Percentiles rank a stretch among this genome's conserved stretches.
phyloP scores from a whole-genome alignment of 495 filamentous ascomycete species.

The Jackrogersella multiformis region DNA sequence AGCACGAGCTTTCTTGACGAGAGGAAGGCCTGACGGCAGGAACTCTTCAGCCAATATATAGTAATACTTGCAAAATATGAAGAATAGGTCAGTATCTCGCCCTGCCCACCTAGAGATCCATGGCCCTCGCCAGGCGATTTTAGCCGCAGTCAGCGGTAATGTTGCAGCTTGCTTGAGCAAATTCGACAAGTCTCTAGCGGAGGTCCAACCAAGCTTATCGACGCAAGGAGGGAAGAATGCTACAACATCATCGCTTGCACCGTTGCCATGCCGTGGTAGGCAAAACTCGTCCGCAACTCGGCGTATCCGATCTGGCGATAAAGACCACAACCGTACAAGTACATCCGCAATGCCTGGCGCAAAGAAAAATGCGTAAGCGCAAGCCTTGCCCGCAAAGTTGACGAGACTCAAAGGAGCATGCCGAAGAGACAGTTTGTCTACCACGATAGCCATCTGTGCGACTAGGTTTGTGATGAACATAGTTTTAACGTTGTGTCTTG shows the following conservation, averaged over 20 bases:
- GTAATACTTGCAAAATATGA: conserved; percentile 92
- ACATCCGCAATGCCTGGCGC: conserved; percentile 89
- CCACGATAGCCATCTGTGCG: conserved; percentile 86
- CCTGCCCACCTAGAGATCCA: conserved; percentile 91
- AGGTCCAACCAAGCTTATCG: conserved; percentile 75
- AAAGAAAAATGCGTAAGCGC: conserved; percentile 96
- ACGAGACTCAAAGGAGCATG: conserved; percentile 92
- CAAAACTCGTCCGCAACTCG: conserved; percentile 74
- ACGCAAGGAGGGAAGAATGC: conserved; percentile 77
- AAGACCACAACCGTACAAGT: conserved; percentile 83
- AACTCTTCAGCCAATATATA: conserved; percentile 85
- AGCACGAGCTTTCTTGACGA: conserved; percentile 71
- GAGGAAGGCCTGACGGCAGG: conserved; percentile 68
- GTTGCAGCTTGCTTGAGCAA: conserved; percentile 74
- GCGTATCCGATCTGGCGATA: conserved; percentile 70
- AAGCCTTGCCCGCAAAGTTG: conserved; percentile 91
- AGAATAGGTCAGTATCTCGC: conserved; percentile 90
- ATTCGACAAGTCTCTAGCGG: conserved; percentile 67
- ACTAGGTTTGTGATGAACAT: conserved; percentile 88
- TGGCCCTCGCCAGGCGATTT: conserved; percentile 84
- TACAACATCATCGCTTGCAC: conserved; percentile 67
- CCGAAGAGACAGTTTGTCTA: conserved; percentile 90
- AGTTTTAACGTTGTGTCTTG: conserved; percentile 92
- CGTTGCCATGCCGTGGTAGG: conserved; percentile 56
- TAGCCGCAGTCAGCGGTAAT: conserved; percentile 71